Evolutionary conservation across 2,329 filamentous ascomycete species (phyloP), one percentile per base, ranked within the genome.

Genomic region (Myrmaecium sp.): DNA sequence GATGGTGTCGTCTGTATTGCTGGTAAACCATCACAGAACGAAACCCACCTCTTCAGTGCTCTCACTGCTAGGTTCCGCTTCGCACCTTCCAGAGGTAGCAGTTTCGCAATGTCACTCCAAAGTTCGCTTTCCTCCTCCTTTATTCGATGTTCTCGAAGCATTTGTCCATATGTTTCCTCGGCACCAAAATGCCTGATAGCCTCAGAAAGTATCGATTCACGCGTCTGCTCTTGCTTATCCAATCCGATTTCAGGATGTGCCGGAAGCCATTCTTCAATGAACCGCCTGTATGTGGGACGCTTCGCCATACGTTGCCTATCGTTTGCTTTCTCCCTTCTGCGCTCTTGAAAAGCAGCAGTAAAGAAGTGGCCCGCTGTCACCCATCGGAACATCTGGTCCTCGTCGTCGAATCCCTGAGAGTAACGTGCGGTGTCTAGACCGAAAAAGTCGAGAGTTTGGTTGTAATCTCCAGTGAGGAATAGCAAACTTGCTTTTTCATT

Each of bases 191-290:
- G 40, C 0, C 38, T 41, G 15, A 79, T 60, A 0, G 66, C 71
- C 26, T 68, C 58, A 0, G 58, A 38, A 0, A 62, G 58, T 2
- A 75, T 54, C 4, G 54, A 27, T 5, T 61, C 49, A 13, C 71
- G 38, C 4, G 37, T 43, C 3, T 17, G 6, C 17, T 26, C 19
- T 2, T 28, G 27, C 8, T 32, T 34, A n/a, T 13, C 17, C 13
- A 34, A 26, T 1, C 40, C 25, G 29, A 55, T 60, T 2, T 48
- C 47, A 2, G 57, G 52, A 31, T 65, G 64, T 3, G 39, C 40
- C 0, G 71, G 69, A n/a, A 76, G 47, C 34, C 68, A 82, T 4
- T 72, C 65, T 1, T 73, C 57, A 4, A 74, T 44, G 62, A 75
- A 84, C 5, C 46, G 43, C 2, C 54, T 52, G 41, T 70, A 82